Evolutionary conservation across 768 basidiomycete genomes (phyloP).

Genomic region (Trametes sanguinea): DNA sequence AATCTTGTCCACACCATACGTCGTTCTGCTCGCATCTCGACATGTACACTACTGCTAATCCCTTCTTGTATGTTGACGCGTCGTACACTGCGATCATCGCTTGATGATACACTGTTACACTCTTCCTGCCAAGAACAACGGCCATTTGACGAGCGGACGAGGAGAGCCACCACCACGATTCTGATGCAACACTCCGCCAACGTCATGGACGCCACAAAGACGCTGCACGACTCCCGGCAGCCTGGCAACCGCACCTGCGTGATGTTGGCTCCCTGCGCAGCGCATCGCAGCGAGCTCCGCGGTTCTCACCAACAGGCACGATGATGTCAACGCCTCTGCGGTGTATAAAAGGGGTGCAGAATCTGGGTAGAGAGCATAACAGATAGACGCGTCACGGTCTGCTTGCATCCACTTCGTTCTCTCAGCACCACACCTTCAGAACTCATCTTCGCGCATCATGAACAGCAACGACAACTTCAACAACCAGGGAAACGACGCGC

Average conservation of each 20-base stretch:
- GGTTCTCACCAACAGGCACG: neutral
- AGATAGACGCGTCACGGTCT: no score
- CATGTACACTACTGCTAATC: no score
- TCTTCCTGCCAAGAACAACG: neutral
- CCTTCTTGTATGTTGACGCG: no score
- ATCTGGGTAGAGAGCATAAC: neutral
- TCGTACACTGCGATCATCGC: no score
- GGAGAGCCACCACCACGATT: neutral
- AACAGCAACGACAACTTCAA: slow-evolving; percentile 7
- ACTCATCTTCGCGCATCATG: neutral
- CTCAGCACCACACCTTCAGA: neutral
- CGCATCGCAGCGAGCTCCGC: neutral
- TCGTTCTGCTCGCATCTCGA: no score
- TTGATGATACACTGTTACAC: no score
- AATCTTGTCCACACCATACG: neutral
- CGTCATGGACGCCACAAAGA: slow-evolving; percentile 11
- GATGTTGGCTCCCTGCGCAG: neutral
- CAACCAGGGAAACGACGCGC: slow-evolving; percentile 5
- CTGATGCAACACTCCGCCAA: neutral
- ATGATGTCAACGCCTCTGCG: neutral
- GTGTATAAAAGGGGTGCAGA: neutral
- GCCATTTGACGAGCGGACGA: neutral
- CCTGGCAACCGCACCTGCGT: neutral
- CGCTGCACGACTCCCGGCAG: neutral
- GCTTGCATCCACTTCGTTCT: neutral